A percentile compares a stretch with the other conserved stretches of the same genome.
Evolutionary conservation across 2,329 filamentous ascomycete species (phyloP).

Genomic region (Colletotrichum trifolii): DNA sequence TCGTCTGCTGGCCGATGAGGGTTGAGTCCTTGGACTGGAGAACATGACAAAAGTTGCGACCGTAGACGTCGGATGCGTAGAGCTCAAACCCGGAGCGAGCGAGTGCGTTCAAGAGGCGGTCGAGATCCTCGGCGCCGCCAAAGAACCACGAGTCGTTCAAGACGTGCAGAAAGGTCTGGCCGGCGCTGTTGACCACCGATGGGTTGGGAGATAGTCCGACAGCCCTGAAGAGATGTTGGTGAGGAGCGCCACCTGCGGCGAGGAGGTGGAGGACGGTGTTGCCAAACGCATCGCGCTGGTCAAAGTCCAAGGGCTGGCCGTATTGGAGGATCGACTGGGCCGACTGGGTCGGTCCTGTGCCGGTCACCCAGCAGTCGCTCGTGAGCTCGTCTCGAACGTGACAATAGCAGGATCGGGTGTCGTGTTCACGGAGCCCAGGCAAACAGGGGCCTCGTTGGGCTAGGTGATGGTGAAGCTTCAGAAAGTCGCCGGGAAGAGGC

Average conservation of each 20-base stretch:
- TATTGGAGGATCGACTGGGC: constrained; percentile 28
- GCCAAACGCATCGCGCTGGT: constrained; percentile 53
- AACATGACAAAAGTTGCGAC: constrained; percentile 64
- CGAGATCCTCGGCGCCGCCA: constrained; percentile 41
- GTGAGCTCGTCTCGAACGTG: constrained; percentile 40
- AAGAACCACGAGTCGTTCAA: constrained; percentile 50
- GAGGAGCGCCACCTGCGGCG: constrained; percentile 49
- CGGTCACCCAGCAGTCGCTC: constrained; percentile 45
- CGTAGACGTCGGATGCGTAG: constrained; percentile 58
- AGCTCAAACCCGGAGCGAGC: constrained; percentile 44
- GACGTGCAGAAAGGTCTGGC: constrained; percentile 62
- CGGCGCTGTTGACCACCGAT: constrained; percentile 51
- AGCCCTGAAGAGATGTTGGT: constrained; percentile 44
- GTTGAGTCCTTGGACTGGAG: constrained; percentile 43
- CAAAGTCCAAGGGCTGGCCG: constrained; percentile 16
- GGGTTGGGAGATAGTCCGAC: constrained; percentile 36
- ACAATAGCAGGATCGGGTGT: constrained; percentile 44
- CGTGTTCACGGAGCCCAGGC: constrained; percentile 40
- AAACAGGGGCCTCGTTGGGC: constrained; percentile 37
- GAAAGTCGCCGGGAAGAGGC: constrained; percentile 62
- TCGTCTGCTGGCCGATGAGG: constrained; percentile 43
- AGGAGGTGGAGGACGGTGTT: constrained; percentile 62
- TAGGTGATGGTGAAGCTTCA: constrained; percentile 47
- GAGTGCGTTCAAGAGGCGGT: constrained; percentile 41
- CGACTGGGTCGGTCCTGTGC: constrained; percentile 39